These are phyloP conservation scores for Diospyros lotus DNA, from an alignment of 148 eudicot genomes.

Conservation along the genomic window DNA sequence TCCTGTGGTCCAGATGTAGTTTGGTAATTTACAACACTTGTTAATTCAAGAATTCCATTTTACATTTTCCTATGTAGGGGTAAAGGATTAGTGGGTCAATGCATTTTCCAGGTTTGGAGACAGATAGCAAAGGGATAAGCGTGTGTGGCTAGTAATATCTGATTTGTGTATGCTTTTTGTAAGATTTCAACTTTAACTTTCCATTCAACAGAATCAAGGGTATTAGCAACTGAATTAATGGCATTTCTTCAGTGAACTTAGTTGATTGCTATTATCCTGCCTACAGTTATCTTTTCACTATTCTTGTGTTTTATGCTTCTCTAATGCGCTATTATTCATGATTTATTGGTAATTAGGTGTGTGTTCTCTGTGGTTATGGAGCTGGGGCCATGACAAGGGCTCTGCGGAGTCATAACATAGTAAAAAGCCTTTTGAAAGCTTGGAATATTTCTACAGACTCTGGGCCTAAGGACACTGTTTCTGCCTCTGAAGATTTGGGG, in stretches of 20 bases:
- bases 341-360: conserved; percentile 31
- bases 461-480: conserved; percentile 20
- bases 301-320: not conserved
- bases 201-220: not conserved
- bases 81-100: not conserved
- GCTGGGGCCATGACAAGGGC: conserved; percentile 65
- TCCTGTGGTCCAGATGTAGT: not conserved
- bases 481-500: conserved; percentile 29
- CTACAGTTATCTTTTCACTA: not conserved
- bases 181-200: not conserved
- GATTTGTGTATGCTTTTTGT: not conserved
- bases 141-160: not conserved
- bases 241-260: not conserved
- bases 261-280: not conserved
- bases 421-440: conserved; percentile 47
- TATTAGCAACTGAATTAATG: not conserved
- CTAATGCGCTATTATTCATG: not conserved
- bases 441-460: conserved; percentile 42
- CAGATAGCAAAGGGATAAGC: not conserved
- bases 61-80: not conserved
- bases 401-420: conserved; percentile 38
- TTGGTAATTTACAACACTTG: not conserved
- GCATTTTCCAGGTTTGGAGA: not conserved
- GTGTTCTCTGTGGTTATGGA: conserved; percentile 63
- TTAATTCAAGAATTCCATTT: not conserved